phyloP scores from a whole-genome alignment of 2,329 filamentous ascomycete genomes.

The Fusarium scirpi region DNA sequence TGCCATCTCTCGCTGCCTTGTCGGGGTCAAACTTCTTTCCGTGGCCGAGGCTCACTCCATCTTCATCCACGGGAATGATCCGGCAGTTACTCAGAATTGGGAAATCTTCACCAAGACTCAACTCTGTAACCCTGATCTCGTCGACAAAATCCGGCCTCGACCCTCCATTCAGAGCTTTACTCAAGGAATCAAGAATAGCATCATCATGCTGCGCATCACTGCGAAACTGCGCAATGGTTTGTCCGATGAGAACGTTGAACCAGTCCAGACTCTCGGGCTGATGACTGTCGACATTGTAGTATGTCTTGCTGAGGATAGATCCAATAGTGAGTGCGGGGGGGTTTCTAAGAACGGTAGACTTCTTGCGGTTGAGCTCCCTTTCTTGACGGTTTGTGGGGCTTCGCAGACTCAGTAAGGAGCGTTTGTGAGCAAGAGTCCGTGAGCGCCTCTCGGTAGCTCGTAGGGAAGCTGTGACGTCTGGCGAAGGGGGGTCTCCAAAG shows the following conservation, averaged over 20 bases:
- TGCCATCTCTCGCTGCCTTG: constrained; percentile 70
- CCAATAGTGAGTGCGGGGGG: constrained; percentile 86
- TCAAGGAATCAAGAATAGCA: constrained; percentile 87
- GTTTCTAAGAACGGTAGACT: constrained; percentile 78
- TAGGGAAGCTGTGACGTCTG: constrained; percentile 81
- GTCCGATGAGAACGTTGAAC: constrained; percentile 98
- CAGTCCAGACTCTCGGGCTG: constrained; percentile 97
- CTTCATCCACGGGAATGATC: constrained; percentile 89
- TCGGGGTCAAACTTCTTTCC: constrained; percentile 65
- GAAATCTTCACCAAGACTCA: constrained; percentile 95
- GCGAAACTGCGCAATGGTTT: constrained; percentile 95
- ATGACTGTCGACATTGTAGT: constrained; percentile 95
- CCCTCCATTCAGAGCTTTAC: constrained; percentile 86
- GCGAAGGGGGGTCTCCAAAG: constrained; percentile 90
- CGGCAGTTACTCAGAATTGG: constrained; percentile 99
- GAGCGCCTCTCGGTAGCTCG: constrained; percentile 80
- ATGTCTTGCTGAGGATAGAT: constrained; percentile 95
- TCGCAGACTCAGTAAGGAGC: constrained; percentile 75
- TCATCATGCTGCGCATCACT: constrained; percentile 93
- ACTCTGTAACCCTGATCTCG: constrained; percentile 92
- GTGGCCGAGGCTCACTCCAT: constrained; percentile 70
- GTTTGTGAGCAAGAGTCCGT: constrained; percentile 80
- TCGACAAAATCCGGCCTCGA: constrained; percentile 91
- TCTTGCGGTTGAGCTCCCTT: constrained; percentile 69
- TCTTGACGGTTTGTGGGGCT: constrained; percentile 57